These are phyloP conservation scores for Serendipita sp. DNA, from an alignment of 768 basidiomycete species.

Conservation along the genomic window DNA sequence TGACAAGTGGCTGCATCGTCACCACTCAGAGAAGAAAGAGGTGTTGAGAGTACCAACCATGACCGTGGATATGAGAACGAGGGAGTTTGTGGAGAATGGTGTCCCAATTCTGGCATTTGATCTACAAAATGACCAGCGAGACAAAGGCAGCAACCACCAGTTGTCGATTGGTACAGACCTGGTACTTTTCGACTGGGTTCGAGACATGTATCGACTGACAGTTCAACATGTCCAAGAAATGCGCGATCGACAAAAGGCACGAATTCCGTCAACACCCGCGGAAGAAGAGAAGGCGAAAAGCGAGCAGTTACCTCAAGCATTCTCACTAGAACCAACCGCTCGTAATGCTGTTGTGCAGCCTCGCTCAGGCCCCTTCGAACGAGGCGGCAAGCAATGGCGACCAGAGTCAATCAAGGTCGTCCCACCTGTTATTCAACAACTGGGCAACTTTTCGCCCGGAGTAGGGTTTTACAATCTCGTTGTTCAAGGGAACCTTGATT, in stretches of 20 bases:
- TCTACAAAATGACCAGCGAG: not conserved
- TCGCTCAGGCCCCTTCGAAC: conserved; percentile 7
- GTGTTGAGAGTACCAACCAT: conserved; percentile 1
- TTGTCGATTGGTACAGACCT: conserved; percentile 3
- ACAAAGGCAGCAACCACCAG: conserved; percentile 1
- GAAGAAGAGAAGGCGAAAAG: not conserved
- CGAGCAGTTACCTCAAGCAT: not conserved
- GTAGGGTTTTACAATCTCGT: conserved; percentile 61
- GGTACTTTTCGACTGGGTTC: not conserved
- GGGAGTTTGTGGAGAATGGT: not conserved
- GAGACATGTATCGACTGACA: not conserved
- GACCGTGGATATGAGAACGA: not conserved
- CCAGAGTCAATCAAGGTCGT: conserved; percentile 34
- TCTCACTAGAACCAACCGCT: conserved; percentile 9
- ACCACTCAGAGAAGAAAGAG: not conserved
- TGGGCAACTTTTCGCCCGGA: conserved; percentile 79
- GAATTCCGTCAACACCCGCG: not conserved
- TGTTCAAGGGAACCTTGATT: conserved; percentile 76
- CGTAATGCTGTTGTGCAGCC: conserved; percentile 2
- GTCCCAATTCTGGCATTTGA: not conserved
- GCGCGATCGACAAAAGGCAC: not conserved
- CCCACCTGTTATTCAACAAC: conserved; percentile 65
- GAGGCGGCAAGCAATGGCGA: conserved; percentile 10
- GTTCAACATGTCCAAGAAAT: not conserved
- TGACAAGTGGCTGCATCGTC: not conserved